A percentile compares a stretch with the other conserved stretches of the same genome.
phyloP scores from a whole-genome alignment of 2,329 filamentous ascomycete species.

The Pseudogymnoascus sp. region DNA sequence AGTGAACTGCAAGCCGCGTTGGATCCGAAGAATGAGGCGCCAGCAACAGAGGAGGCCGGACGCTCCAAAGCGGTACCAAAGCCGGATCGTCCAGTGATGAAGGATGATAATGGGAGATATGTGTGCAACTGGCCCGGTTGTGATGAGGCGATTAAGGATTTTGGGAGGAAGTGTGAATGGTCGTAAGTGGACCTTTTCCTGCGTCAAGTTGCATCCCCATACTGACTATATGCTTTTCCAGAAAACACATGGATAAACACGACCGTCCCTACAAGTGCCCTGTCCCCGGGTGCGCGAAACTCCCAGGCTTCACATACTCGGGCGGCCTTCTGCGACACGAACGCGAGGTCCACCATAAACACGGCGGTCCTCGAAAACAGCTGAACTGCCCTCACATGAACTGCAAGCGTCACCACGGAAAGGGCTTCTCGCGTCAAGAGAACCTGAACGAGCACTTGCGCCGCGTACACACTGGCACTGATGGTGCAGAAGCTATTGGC shows the following conservation, averaged over 20 bases:
- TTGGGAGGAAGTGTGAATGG: constrained; percentile 85
- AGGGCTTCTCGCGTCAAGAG: constrained; percentile 87
- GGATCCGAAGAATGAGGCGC: constrained; percentile 24
- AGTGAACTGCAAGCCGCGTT: constrained; percentile 18
- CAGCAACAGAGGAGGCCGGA: constrained; percentile 23
- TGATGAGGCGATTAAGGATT: constrained; percentile 54
- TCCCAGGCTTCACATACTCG: constrained; percentile 91
- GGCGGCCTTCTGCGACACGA: constrained; percentile 85
- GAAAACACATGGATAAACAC: constrained; percentile 98
- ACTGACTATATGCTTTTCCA: constrained; percentile 30
- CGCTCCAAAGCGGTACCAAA: constrained; percentile 48
- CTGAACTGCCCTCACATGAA: constrained; percentile 78
- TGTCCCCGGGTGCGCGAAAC: constrained; percentile 77
- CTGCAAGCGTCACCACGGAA: constrained; percentile 83
- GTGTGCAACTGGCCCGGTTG: constrained; percentile 68
- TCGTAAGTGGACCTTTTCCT: constrained; percentile 58
- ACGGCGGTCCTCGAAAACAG: constrained; percentile 79
- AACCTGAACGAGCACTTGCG: constrained; percentile 91
- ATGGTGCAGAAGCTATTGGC: constrained; percentile 25
- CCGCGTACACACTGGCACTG: constrained; percentile 66
- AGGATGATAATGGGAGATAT: constrained; percentile 68
- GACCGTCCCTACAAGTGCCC: constrained; percentile 85
- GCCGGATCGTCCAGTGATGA: constrained; percentile 49
- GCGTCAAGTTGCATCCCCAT: background rate
- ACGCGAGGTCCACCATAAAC: constrained; percentile 86